phyloP scores from a whole-genome alignment of 2,329 filamentous ascomycete species.

The Plenodomus biglobosus region DNA sequence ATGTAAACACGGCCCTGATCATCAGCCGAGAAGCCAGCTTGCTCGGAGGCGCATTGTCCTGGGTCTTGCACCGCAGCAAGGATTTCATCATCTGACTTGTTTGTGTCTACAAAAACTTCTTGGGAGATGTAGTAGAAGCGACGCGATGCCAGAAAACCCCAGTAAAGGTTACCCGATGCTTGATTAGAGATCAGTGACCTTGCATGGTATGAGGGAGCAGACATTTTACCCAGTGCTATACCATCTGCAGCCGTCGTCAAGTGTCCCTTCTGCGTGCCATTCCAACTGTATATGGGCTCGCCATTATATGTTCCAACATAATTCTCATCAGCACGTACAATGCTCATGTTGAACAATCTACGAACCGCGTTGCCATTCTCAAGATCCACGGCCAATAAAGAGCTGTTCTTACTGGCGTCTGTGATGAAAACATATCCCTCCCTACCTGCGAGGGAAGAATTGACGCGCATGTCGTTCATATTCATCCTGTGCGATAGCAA shows the following conservation, averaged over 20 bases:
- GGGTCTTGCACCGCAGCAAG: constrained; percentile 43
- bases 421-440: constrained; percentile 48
- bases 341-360: constrained; percentile 42
- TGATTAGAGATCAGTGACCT: not conserved
- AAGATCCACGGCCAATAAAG: constrained; percentile 46
- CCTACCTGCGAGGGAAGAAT: constrained; percentile 45
- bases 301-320: constrained; percentile 47
- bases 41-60: constrained; percentile 46
- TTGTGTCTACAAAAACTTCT: constrained; percentile 34
- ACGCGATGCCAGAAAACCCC: constrained; percentile 47
- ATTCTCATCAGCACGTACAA: constrained; percentile 43
- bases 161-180: constrained; percentile 48
- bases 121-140: constrained; percentile 49
- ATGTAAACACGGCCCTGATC: constrained; percentile 48
- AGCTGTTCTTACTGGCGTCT: constrained; percentile 44
- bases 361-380: constrained; percentile 40
- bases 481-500: constrained; percentile 43
- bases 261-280: constrained; percentile 38
- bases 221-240: constrained; percentile 38
- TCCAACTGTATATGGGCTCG: constrained; percentile 40
- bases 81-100: constrained; percentile 40
- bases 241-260: constrained; percentile 40
- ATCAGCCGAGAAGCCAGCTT: constrained; percentile 49
- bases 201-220: not conserved
- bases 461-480: constrained; percentile 49